Conservation (phyloP, 805 yeast species). For the Saccharomyces paradoxus region DNA sequence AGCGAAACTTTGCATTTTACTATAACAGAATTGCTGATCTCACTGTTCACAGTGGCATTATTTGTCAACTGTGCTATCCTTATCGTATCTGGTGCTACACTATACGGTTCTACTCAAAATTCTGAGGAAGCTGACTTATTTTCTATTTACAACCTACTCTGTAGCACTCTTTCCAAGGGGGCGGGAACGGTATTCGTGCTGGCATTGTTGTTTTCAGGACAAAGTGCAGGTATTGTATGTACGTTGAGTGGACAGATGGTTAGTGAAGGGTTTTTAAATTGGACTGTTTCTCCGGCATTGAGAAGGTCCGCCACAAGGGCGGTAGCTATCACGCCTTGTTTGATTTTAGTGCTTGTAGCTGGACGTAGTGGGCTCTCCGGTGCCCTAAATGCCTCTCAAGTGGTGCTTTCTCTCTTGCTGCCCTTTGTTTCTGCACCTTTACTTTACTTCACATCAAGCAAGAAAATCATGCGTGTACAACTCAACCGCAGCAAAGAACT, state of each 20-base stretch:
- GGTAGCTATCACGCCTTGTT: conserved; percentile 80
- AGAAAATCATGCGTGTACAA: conserved; percentile 57
- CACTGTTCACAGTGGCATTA: conserved; percentile 80
- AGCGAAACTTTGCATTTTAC: conserved; percentile 74
- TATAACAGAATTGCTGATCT: conserved; percentile 71
- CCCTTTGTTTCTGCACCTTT: conserved; percentile 89
- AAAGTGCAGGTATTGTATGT: conserved; percentile 92
- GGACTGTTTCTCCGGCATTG: conserved; percentile 74
- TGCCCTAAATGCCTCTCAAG: conserved; percentile 79
- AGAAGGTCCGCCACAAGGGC: conserved; percentile 76
- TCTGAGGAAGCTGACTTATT: conserved; percentile 73
- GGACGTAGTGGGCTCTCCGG: conserved; percentile 77
- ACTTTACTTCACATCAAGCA: conserved; percentile 67
- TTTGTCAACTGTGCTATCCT: conserved; percentile 86
- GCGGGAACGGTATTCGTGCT: conserved; percentile 82
- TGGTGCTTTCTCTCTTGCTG: conserved; percentile 64
- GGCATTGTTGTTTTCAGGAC: conserved; percentile 80
- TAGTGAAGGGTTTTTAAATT: conserved; percentile 78
- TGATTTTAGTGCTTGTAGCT: conserved; percentile 59
- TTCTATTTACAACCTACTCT: conserved; percentile 64
- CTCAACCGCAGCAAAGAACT: conserved; percentile 5
- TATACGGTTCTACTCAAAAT: conserved; percentile 46
- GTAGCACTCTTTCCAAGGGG: conserved; percentile 52
- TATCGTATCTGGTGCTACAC: conserved; percentile 87
- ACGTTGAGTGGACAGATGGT: conserved; percentile 93